Evolutionary conservation across 1,284 basidiomycete species (phyloP), one percentile per base, ranked within the genome.

Genomic region (Amylostereum areolatum): DNA sequence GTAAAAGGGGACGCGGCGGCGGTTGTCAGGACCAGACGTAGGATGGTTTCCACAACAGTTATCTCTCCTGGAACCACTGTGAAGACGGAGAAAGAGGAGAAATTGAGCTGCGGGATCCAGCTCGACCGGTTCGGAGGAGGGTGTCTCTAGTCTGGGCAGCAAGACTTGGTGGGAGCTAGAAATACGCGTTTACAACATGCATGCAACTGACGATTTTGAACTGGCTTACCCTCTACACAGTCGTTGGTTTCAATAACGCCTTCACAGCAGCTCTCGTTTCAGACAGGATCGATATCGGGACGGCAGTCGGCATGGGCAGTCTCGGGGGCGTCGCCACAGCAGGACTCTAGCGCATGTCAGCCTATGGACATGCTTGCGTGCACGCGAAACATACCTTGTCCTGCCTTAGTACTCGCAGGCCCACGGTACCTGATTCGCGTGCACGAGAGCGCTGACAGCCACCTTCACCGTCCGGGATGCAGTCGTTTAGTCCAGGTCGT

Each of bases 391-490:
- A 18, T 18, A 18, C 18, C 18, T 18, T 18, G 18, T 18, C 18
- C 18, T 18, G 18, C 18, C 18, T 1, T 1, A 18, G 18, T 18
- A 18, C 18, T 18, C 18, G 18, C 18, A 18, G 18, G 18, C 18
- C 18, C 18, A 18, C 39, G 48, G 37, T 48, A 36, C 10, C 28
- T 12, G 43, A 27, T 45, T 6, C 25, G 41, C 6, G 11, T 31
- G 10, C 34, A 2, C 18, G 25, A 12, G 54, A 36, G 18, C 55
- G 30, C 33, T 55, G 44, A 35, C 54, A 56, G 25, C 47, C 51
- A 2, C 51, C 49, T 40, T 35, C 29, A 30, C 47, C 49, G 25
- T 55, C 51, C 18, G 55, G 49, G 11, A 49, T 43, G 28, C 48
- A 49, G 10, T 51, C 51, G 1, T 18, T 18, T 18, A 18, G 18